Evolutionary conservation across 73 alveolate genomes (phyloP).

Genomic region (Paramecium sonneborni): DNA sequence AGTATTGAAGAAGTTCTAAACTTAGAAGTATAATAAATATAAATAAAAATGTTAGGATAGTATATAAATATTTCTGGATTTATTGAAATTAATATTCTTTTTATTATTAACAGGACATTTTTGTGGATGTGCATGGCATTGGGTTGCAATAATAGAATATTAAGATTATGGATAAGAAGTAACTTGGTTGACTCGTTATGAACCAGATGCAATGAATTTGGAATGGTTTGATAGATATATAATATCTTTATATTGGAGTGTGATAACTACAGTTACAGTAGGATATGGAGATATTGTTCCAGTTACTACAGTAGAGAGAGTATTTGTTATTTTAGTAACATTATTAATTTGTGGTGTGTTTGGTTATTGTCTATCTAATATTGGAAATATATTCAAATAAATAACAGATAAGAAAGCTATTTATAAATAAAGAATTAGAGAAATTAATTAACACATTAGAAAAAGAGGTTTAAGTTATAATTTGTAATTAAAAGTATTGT

Average conservation of each 20-base stretch:
- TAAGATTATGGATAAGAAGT: neutral
- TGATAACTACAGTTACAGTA: slow-evolving; percentile 80
- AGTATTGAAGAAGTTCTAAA: slow-evolving; percentile 67
- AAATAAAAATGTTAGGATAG: slow-evolving; percentile 57
- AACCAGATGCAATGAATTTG: slow-evolving; percentile 56
- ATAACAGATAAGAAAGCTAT: neutral
- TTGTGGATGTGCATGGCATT: slow-evolving; percentile 66
- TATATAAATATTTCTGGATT: slow-evolving; percentile 65
- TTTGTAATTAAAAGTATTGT: slow-evolving; percentile 2
- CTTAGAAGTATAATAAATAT: slow-evolving; percentile 39
- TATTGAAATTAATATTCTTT: slow-evolving; percentile 56
- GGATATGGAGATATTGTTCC: slow-evolving; percentile 94
- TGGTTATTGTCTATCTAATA: slow-evolving; percentile 57
- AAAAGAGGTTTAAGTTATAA: slow-evolving; percentile 47
- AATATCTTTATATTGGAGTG: slow-evolving; percentile 79
- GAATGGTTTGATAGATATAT: slow-evolving; percentile 70
- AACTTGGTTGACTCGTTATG: slow-evolving; percentile 60
- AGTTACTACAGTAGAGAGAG: slow-evolving; percentile 78
- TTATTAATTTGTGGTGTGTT: slow-evolving; percentile 63
- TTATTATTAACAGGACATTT: slow-evolving; percentile 51
- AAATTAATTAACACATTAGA: neutral
- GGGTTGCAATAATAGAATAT: slow-evolving; percentile 61
- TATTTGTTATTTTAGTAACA: slow-evolving; percentile 69
- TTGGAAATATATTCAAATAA: slow-evolving; percentile 55
- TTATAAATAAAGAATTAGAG: neutral